A percentile compares a stretch with the other conserved stretches of the same genome.
These are phyloP conservation scores for Dendrobium catenatum DNA, from an alignment of 106 monocot genomes.

Conservation along the genomic window DNA sequence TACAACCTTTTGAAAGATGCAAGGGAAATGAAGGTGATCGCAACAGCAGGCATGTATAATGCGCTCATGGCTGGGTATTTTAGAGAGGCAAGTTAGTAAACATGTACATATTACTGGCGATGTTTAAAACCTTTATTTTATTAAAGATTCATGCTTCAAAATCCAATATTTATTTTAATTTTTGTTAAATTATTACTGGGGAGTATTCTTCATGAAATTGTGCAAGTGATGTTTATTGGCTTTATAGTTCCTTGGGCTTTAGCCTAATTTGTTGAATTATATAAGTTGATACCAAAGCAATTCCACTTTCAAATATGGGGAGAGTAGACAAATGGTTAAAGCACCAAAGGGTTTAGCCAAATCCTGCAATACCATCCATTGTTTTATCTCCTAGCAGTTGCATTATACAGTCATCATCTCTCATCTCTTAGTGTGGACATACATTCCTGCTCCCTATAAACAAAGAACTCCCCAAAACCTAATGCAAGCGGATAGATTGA, in stretches of 20 bases:
- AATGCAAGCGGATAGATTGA: not conserved
- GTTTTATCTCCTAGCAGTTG: not conserved
- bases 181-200: not conserved
- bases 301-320: not conserved
- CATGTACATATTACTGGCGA: not conserved
- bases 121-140: slow-evolving; percentile 4
- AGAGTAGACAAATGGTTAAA: not conserved
- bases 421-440: not conserved
- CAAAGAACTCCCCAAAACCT: not conserved
- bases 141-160: not conserved
- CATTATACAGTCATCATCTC: not conserved
- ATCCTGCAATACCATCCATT: not conserved
- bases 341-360: not conserved
- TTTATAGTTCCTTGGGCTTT: not conserved
- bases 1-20: slow-evolving; percentile 43
- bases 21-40: slow-evolving; percentile 30
- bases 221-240: not conserved
- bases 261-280: not conserved
- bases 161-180: not conserved
- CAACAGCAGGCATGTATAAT: slow-evolving; percentile 76
- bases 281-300: not conserved
- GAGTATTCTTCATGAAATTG: not conserved
- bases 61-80: slow-evolving; percentile 65
- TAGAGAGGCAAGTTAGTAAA: slow-evolving; percentile 48
- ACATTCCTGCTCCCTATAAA: not conserved